phyloP scores from a whole-genome alignment of 352 stramenopile genomes.

The Phytopythium helicoides region DNA sequence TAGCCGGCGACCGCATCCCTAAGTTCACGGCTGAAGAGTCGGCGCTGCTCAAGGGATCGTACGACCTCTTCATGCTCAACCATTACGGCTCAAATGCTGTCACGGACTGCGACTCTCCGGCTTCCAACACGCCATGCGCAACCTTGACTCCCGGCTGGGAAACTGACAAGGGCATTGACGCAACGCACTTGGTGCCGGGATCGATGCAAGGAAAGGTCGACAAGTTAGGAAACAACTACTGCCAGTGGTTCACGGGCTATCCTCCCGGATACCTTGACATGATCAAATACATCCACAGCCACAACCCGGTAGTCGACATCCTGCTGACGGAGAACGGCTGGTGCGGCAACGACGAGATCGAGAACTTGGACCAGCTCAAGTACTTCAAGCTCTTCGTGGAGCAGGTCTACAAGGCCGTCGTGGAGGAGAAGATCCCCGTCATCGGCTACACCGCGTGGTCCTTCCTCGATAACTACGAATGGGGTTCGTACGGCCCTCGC shows the following conservation, averaged over 20 bases:
- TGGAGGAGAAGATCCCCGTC: constrained; percentile 33
- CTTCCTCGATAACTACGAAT: constrained; percentile 93
- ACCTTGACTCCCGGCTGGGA: constrained; percentile 21
- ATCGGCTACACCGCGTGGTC: constrained; percentile 89
- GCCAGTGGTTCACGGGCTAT: constrained; percentile 28
- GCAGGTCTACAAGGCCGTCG: constrained; percentile 18
- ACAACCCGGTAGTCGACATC: constrained; percentile 25
- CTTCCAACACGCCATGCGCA: constrained; percentile 15
- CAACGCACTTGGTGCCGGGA: constrained; percentile 33
- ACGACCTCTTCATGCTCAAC: constrained; percentile 92
- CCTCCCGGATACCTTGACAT: constrained; percentile 30
- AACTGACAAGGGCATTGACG: constrained; percentile 28
- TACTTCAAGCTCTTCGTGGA: constrained; percentile 36
- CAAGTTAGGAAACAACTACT: too few species aligned
- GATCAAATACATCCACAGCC: constrained; percentile 34
- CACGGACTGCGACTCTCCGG: constrained; percentile 29
- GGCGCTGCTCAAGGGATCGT: constrained; percentile 53
- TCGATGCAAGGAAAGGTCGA: constrained; percentile 11
- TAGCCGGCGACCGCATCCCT: constrained; percentile 70
- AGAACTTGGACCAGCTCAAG: constrained; percentile 40
- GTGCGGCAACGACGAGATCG: constrained; percentile 40
- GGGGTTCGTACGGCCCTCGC: constrained; percentile 47
- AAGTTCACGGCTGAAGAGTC: constrained; percentile 70
- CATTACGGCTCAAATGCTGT: constrained; percentile 74
- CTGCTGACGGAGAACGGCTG: constrained; percentile 48